Conservation (phyloP, 371 early-diverging fungal genomes). For the Fennellomyces sp. region DNA sequence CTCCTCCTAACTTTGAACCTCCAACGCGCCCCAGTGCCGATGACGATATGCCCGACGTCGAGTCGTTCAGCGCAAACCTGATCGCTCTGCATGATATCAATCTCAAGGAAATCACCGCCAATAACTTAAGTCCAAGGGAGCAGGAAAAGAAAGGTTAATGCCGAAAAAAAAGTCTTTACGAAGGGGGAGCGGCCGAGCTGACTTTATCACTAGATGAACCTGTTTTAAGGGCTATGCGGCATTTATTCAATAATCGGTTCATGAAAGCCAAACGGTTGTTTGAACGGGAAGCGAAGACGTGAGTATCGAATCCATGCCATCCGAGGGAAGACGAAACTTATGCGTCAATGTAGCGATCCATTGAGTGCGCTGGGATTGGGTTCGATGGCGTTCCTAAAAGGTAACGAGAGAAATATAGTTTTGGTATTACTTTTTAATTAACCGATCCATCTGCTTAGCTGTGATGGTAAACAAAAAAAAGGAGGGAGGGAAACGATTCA, state of each 20-base stretch:
- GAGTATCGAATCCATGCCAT: no score
- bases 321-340: background rate
- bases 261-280: conserved; percentile 53
- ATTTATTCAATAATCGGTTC: conserved; percentile 64
- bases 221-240: conserved; percentile 54
- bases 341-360: conserved; percentile 43
- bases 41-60: conserved; percentile 44
- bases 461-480: conserved; percentile 23
- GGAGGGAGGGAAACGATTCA: background rate
- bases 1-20: conserved; percentile 13
- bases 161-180: background rate
- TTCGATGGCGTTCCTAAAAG: conserved; percentile 56
- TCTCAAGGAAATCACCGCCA: conserved; percentile 43
- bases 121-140: conserved; percentile 50
- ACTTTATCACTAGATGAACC: conserved; percentile 37
- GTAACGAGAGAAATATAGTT: no score
- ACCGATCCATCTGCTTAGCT: conserved; percentile 7
- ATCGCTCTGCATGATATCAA: conserved; percentile 41
- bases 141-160: conserved; percentile 55
- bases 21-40: conserved; percentile 7
- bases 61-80: conserved; percentile 44
- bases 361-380: conserved; percentile 52
- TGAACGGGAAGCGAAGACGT: conserved; percentile 28
- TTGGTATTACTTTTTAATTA: no score
- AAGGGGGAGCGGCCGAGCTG: background rate